Base-by-base conservation (phyloP, 371 early-diverging fungal genomes). In the Lichtheimia ramosa region DNA sequence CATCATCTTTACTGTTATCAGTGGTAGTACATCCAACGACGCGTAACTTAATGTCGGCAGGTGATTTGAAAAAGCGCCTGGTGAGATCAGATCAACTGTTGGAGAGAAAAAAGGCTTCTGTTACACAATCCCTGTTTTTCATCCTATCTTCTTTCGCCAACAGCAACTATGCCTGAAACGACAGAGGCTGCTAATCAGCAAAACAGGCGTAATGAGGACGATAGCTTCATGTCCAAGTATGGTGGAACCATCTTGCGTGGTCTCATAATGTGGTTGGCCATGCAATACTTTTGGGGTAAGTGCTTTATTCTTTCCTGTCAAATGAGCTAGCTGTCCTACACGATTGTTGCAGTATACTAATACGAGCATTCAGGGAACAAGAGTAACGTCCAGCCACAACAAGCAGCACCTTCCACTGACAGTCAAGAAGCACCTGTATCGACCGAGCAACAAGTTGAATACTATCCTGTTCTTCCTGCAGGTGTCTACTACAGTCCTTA, bases 401-500 rank as follows among this genome's bases (percentile, higher is more conserved):
- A 20, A 23, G n/a, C 62, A 25, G 50, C 20, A 48, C 48, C 34
- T 3, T 12, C 53, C 12, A 18, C 20, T 34, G 54, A 20, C 14
- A 51, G 42, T n/a, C 40, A 18, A 18, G 20, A 20, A 52, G 14
- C 41, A 52, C 24, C 23, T 27, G 49, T 54, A 60, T 39, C 24
- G 41, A 23, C 42, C 12, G 40, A 55, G 27, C 40, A 56, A 24
- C 59, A 25, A 43, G 18, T 48, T 18, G 50, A 43, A 54, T 42
- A 14, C 59, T 52, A 49, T 51, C 57, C 66, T 21, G 52, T 48
- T 21, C 56, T 81, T 8, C 81, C 81, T 6, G 49, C 56, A 5
- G 61, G 71, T 48, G 74, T 77, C 8, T 69, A 64, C 56, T 71
- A 75, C 56, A 70, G 57, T 53, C 77, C 81, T 51, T 60, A 65